A percentile compares a stretch with the other conserved stretches of the same genome.
These are phyloP conservation scores for Boletellus deceptivus DNA, from an alignment of 1,284 basidiomycete genomes.

Conservation along the genomic window DNA sequence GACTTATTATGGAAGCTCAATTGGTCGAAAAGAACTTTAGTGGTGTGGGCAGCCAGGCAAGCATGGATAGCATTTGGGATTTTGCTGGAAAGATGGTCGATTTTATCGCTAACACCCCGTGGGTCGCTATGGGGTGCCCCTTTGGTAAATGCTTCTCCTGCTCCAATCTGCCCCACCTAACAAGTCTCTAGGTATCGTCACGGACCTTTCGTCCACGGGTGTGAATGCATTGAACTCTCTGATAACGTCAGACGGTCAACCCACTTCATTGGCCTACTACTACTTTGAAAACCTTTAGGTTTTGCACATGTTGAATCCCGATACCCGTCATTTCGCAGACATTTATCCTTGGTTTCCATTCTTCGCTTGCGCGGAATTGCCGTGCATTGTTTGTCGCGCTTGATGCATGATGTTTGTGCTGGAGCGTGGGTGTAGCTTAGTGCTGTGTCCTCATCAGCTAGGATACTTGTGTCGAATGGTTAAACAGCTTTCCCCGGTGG, in stretches of 20 bases:
- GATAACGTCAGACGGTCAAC: slow-evolving; percentile 38
- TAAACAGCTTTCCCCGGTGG: slow-evolving; percentile 44
- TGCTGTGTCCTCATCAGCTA: not conserved
- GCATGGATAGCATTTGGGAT: slow-evolving; percentile 41
- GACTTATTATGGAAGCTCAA: slow-evolving; percentile 3
- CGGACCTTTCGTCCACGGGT: slow-evolving; percentile 57
- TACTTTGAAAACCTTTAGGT: slow-evolving; percentile 19
- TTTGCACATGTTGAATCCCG: not conserved
- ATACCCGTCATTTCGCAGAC: slow-evolving; percentile 29
- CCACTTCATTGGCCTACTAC: slow-evolving; percentile 48
- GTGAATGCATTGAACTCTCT: slow-evolving; percentile 64
- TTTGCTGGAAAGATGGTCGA: slow-evolving; percentile 54
- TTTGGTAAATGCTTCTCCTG: slow-evolving; percentile 50
- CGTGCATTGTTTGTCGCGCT: slow-evolving; percentile 12
- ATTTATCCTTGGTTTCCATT: not conserved
- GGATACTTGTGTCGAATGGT: slow-evolving; percentile 30
- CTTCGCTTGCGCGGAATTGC: slow-evolving; percentile 1
- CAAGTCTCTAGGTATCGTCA: slow-evolving; percentile 43
- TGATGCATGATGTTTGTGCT: slow-evolving; percentile 17
- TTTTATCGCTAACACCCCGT: slow-evolving; percentile 57
- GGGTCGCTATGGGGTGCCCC: slow-evolving; percentile 56
- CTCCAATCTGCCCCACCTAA: not conserved
- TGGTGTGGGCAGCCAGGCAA: slow-evolving; percentile 49
- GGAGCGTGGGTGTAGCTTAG: slow-evolving; percentile 11
- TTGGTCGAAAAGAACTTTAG: slow-evolving; percentile 54